Conservation (phyloP, 208 protist genomes). For the Endotrypanum monterogeii region DNA sequence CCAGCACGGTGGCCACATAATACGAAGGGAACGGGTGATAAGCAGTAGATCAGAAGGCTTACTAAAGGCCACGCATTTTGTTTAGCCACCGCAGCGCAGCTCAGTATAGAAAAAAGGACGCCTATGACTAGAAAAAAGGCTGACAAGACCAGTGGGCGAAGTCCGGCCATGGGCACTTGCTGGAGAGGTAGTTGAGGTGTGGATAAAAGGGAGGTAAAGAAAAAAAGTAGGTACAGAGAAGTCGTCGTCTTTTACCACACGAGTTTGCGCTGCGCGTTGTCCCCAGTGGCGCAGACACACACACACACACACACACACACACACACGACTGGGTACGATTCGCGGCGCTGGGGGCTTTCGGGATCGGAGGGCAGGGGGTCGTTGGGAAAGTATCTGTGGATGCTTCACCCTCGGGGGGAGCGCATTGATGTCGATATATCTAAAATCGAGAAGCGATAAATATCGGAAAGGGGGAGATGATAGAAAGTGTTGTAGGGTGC, state of each 20-base stretch:
- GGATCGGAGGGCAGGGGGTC: neutral
- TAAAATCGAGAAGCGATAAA: too few species aligned
- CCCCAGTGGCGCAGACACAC: neutral
- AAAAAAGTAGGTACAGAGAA: neutral
- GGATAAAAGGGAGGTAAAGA: too few species aligned
- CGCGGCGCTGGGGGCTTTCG: neutral
- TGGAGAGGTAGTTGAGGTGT: neutral
- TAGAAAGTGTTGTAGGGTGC: too few species aligned
- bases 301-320: neutral
- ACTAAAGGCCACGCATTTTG: constrained; percentile 63
- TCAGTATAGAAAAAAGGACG: constrained; percentile 60
- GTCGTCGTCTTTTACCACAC: neutral
- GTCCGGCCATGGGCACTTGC: constrained; percentile 31
- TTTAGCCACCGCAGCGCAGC: constrained; percentile 47
- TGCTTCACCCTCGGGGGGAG: neutral
- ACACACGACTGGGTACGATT: neutral
- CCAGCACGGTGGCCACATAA: constrained; percentile 38
- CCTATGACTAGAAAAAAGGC: constrained; percentile 58
- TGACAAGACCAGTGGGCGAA: constrained; percentile 52
- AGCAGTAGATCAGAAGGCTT: constrained; percentile 51
- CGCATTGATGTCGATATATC: too few species aligned
- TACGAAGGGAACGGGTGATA: constrained; percentile 62
- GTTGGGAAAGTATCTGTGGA: neutral
- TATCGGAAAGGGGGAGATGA: too few species aligned
- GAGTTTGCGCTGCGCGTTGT: neutral